Percentiles rank a stretch among this genome's conserved stretches.
Conservation (phyloP, 257 asterid species). For the Anisodus acutangulus region DNA sequence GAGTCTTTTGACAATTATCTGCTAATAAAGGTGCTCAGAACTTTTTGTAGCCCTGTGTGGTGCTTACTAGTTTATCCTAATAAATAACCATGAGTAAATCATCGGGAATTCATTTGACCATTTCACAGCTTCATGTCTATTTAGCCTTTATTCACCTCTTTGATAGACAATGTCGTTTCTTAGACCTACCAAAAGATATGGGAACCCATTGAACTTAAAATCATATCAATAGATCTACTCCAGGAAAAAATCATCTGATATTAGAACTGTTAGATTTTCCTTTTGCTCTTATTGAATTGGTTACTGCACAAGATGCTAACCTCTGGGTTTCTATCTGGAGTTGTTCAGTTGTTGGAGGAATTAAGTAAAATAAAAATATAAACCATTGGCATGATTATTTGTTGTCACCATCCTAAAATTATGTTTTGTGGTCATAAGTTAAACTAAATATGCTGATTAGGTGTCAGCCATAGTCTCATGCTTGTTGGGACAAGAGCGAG, state of each 20-base stretch:
- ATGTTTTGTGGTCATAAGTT: conserved; percentile 3
- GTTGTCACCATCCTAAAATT: neutral
- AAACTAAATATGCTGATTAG: conserved; percentile 40
- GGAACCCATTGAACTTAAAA: neutral
- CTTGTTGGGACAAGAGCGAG: conserved; percentile 82
- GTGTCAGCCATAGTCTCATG: conserved; percentile 96
- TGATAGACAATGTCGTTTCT: conserved; percentile 1
- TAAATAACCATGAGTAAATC: neutral
- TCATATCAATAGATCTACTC: neutral
- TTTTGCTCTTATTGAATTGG: neutral
- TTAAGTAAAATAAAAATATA: neutral
- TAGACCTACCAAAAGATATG: neutral
- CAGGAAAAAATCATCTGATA: neutral
- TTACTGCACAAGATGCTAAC: neutral
- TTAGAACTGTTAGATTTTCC: neutral
- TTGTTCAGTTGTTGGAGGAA: neutral
- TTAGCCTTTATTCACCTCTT: neutral
- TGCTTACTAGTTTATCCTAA: neutral
- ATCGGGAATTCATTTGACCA: neutral
- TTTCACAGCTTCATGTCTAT: neutral
- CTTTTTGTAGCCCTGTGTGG: neutral
- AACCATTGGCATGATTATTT: neutral
- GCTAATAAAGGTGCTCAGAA: neutral
- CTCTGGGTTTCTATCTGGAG: neutral
- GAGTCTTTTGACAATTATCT: neutral